Evolutionary conservation across 2,329 filamentous ascomycete species (phyloP).

Genomic region (Paecilomyces fulvus): DNA sequence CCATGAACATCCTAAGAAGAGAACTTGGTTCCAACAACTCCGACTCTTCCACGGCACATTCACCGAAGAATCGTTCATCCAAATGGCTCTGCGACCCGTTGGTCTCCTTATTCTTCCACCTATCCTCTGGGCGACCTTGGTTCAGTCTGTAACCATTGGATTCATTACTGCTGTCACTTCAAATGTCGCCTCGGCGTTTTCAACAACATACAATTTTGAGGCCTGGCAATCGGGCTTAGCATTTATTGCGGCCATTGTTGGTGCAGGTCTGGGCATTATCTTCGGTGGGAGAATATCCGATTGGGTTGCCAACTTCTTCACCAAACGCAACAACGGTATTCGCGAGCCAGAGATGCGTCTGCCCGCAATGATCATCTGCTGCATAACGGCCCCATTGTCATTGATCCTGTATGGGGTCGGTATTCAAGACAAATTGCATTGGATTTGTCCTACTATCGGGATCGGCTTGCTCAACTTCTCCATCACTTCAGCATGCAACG

Average conservation of each 20-base stretch:
- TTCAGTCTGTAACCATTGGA: slow-evolving; percentile 48
- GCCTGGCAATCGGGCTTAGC: slow-evolving; percentile 37
- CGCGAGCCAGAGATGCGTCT: slow-evolving; percentile 28
- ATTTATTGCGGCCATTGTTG: slow-evolving; percentile 43
- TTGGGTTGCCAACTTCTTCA: slow-evolving; percentile 20
- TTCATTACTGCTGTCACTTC: slow-evolving; percentile 37
- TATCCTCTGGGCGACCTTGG: slow-evolving; percentile 48
- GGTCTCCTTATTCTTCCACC: slow-evolving; percentile 44
- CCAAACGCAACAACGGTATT: slow-evolving; percentile 17
- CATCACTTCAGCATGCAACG: slow-evolving; percentile 48
- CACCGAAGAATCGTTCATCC: slow-evolving; percentile 41
- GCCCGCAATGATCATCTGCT: slow-evolving; percentile 18
- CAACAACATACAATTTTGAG: slow-evolving; percentile 13
- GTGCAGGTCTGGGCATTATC: slow-evolving; percentile 41
- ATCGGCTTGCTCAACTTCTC: slow-evolving; percentile 48
- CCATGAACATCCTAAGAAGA: slow-evolving; percentile 8
- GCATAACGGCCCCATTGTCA: slow-evolving; percentile 17
- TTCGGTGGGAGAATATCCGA: slow-evolving; percentile 39
- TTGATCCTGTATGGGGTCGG: slow-evolving; percentile 25
- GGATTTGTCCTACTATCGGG: slow-evolving; percentile 48
- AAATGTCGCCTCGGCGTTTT: slow-evolving; percentile 21
- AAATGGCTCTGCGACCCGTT: slow-evolving; percentile 44
- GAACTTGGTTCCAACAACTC: slow-evolving; percentile 20
- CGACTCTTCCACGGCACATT: slow-evolving; percentile 27
- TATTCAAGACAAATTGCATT: slow-evolving; percentile 19